Evolutionary conservation across 345 rosid genomes (phyloP), one percentile per base, ranked within the genome.

Genomic region (Jatropha curcas): DNA sequence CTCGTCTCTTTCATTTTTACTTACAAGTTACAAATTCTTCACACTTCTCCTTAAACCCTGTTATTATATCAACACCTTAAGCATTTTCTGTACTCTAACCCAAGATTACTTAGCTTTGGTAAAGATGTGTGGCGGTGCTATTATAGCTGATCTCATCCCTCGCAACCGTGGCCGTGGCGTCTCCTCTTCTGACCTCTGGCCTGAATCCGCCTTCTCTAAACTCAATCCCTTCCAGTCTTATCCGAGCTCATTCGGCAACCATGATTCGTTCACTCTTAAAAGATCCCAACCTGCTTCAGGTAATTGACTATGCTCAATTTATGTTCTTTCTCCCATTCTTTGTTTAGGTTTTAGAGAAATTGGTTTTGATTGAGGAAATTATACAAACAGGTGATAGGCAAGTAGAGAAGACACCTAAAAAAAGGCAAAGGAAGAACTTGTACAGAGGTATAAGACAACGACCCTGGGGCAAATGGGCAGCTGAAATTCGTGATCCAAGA

Each of bases 391-490:
- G 65, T 74, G 80, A 24, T 71, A 88, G 41, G 60, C 82, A 8
- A 30, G 79, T 34, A 27, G 87, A 80, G 83, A 85, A 86, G 75
- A 20, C 58, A 5, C 74, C 73, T 17, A 25, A 72, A 9, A 92
- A 90, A 82, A 82, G 84, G 78, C 92, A 85, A 85, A 86, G 90
- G 81, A 92, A 90, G 91, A 90, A 89, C 56, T 76, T 86, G 57
- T 92, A 88, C 86, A 84, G 96, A 60, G 98, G 98, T 5, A 92
- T 92, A 78, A 87, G 98, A 85, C 92, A 93, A 68, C 88, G 98
- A 0, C 96, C 98, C 1, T 93, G 98, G 98, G 98, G 97, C 20
- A 93, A 93, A 87, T 90, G 94, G 93, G 98, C 98, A 0, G 98
- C 98, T 5, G 98, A 93, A 92, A 93, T 92, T 74, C 96, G 98